Percentiles rank a stretch among this genome's conserved stretches.
These are phyloP conservation scores for Spiromastix sp. DNA, from an alignment of 2,329 filamentous ascomycete genomes.

Conservation along the genomic window DNA sequence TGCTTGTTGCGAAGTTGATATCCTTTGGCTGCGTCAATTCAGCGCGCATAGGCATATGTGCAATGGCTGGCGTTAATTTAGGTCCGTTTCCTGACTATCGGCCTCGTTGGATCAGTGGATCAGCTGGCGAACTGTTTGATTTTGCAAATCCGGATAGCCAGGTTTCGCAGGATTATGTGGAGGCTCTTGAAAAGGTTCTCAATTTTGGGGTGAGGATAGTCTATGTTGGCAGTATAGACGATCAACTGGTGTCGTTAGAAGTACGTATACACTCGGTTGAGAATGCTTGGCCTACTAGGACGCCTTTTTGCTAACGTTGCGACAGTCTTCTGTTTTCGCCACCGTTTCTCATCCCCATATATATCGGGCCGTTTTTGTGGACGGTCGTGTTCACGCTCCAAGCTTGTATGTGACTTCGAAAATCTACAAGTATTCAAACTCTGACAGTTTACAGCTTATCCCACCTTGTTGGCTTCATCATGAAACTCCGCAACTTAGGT, in stretches of 20 bases:
- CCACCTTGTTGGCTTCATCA: conserved; percentile 81
- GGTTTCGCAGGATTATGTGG: conserved; percentile 72
- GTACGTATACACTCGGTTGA: no score
- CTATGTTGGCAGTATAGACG: conserved; percentile 89
- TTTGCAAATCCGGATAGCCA: conserved; percentile 74
- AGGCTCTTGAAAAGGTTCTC: conserved; percentile 62
- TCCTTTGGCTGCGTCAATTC: conserved; percentile 73
- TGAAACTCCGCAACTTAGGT: conserved; percentile 89
- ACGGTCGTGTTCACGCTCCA: conserved; percentile 80
- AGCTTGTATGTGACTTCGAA: conserved; percentile 55
- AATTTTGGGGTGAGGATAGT: conserved; percentile 72
- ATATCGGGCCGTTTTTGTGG: conserved; percentile 90
- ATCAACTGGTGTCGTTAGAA: conserved; percentile 90
- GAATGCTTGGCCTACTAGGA: not conserved
- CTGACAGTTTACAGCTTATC: conserved; percentile 47
- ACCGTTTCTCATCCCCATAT: conserved; percentile 84
- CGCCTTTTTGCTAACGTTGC: not conserved
- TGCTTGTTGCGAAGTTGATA: conserved; percentile 86
- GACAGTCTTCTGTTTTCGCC: conserved; percentile 70
- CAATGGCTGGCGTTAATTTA: conserved; percentile 81
- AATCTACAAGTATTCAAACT: not conserved
- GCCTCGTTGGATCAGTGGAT: conserved; percentile 77
- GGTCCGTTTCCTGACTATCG: conserved; percentile 91
- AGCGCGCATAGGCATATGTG: conserved; percentile 75
- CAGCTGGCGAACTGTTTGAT: conserved; percentile 89